A percentile compares a stretch with the other conserved stretches of the same genome.
Conservation (phyloP, 345 rosid species). For the Populus alba region DNA sequence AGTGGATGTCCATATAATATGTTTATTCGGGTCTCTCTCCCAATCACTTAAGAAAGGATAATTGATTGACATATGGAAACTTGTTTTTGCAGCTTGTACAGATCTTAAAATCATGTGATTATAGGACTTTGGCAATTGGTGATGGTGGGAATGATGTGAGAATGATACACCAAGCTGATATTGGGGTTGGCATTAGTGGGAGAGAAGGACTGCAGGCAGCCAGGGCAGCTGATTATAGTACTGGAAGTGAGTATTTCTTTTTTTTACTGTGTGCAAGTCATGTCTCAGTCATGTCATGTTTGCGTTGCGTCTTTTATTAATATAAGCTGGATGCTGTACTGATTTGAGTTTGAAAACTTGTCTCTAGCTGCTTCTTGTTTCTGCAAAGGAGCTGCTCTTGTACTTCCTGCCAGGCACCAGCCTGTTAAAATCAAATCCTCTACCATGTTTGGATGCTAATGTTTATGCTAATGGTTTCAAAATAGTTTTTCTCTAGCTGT, state of each 20-base stretch:
- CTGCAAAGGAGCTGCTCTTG: neutral
- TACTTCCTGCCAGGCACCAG: neutral
- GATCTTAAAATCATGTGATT: slow-evolving; percentile 87
- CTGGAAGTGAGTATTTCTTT: slow-evolving; percentile 65
- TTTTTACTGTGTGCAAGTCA: neutral
- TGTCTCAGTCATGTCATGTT: neutral
- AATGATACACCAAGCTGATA: slow-evolving; percentile 99
- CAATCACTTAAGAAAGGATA: neutral
- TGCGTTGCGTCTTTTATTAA: neutral
- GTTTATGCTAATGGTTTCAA: neutral
- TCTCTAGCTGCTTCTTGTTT: neutral
- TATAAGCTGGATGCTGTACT: neutral
- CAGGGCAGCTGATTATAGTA: slow-evolving; percentile 97
- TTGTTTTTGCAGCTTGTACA: slow-evolving; percentile 71
- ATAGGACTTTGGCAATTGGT: slow-evolving; percentile 94
- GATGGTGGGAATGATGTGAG: slow-evolving; percentile 99
- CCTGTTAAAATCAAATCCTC: neutral
- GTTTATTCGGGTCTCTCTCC: neutral
- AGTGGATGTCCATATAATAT: too few relatives aligned
- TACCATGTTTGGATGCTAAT: neutral
- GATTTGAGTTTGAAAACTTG: neutral
- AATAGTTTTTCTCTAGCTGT: neutral
- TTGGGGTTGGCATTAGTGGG: slow-evolving; percentile 97
- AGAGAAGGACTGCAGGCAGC: slow-evolving; percentile 96
- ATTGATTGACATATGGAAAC: neutral